A percentile compares a stretch with the other conserved stretches of the same genome.
These are phyloP conservation scores for Arthrobotrys musiformis DNA, from an alignment of 2,329 filamentous ascomycete genomes.

Conservation along the genomic window DNA sequence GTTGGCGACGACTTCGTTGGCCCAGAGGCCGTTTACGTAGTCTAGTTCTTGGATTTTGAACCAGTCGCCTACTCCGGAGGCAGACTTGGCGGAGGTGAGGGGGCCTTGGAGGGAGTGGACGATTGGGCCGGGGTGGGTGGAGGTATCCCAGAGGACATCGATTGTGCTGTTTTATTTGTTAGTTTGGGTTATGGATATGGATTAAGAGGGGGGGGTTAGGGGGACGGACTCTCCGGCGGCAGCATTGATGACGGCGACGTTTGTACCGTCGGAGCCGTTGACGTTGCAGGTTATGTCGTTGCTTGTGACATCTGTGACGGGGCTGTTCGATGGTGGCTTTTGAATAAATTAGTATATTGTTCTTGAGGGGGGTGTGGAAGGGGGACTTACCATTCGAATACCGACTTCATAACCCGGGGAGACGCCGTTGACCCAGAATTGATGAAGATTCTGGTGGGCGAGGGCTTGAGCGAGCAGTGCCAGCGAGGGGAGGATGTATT, in stretches of 20 bases:
- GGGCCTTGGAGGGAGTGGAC: conserved; percentile 63
- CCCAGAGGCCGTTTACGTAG: conserved; percentile 60
- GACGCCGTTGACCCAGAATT: conserved; percentile 64
- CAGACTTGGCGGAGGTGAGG: conserved; percentile 58
- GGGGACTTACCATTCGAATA: conserved; percentile 53
- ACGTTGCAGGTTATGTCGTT: conserved; percentile 52
- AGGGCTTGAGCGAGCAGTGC: conserved; percentile 48
- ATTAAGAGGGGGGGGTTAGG: not conserved
- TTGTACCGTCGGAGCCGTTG: conserved; percentile 53
- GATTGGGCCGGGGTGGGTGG: conserved; percentile 63
- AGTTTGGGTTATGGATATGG: conserved; percentile 15
- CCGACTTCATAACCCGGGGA: conserved; percentile 56
- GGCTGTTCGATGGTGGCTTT: conserved; percentile 52
- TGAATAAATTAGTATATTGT: not conserved
- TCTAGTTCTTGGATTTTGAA: conserved; percentile 61
- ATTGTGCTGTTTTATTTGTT: conserved; percentile 58
- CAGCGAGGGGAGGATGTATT: conserved; percentile 36
- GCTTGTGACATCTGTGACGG: conserved; percentile 49
- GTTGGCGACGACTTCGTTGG: conserved; percentile 59
- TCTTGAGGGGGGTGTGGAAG: not conserved
- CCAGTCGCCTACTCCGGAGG: conserved; percentile 61
- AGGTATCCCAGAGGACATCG: conserved; percentile 63
- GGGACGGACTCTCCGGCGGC: conserved; percentile 43
- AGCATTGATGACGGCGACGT: conserved; percentile 60
- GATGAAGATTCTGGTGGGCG: conserved; percentile 64